phyloP scores from a whole-genome alignment of 192 early-diverging fungal genomes.

The Backusella liffmaniae region DNA sequence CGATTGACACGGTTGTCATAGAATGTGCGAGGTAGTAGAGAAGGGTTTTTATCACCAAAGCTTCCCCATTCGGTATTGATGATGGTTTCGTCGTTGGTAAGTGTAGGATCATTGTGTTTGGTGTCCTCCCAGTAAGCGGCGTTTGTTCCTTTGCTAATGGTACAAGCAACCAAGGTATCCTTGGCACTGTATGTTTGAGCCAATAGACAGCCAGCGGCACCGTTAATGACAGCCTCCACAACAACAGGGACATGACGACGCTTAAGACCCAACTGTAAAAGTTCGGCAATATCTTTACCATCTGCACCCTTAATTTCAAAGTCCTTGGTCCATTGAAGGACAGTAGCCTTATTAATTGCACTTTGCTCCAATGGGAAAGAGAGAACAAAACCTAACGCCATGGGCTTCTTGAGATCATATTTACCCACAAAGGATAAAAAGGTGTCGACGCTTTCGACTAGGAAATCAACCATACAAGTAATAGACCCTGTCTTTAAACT shows the following conservation, averaged over 20 bases:
- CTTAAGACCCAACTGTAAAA: conserved; percentile 77
- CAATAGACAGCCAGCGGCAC: conserved; percentile 88
- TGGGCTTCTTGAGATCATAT: conserved; percentile 15
- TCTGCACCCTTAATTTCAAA: conserved; percentile 76
- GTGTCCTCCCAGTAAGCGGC: conserved; percentile 88
- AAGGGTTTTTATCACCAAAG: conserved; percentile 73
- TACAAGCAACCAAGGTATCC: conserved; percentile 79
- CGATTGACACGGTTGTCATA: conserved; percentile 84
- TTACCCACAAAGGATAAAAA: conserved; percentile 58
- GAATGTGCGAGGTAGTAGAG: conserved; percentile 73
- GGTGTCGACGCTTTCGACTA: conserved; percentile 79
- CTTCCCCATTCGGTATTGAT: conserved; percentile 97
- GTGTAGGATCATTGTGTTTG: conserved; percentile 41
- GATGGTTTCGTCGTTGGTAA: conserved; percentile 63
- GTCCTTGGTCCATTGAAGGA: conserved; percentile 88
- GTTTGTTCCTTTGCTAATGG: conserved; percentile 94
- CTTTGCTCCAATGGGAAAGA: conserved; percentile 91
- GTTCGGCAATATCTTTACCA: conserved; percentile 75
- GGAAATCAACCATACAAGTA: conserved; percentile 64
- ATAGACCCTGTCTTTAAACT: conserved; percentile 41
- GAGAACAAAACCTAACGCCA: conserved; percentile 86
- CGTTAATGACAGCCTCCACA: conserved; percentile 90
- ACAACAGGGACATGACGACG: conserved; percentile 68
- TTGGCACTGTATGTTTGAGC: conserved; percentile 80
- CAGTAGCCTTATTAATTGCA: conserved; percentile 59